Evolutionary conservation across 2,329 filamentous ascomycete genomes (phyloP), one percentile per base, ranked within the genome.

Genomic region (Colletotrichum agaves): DNA sequence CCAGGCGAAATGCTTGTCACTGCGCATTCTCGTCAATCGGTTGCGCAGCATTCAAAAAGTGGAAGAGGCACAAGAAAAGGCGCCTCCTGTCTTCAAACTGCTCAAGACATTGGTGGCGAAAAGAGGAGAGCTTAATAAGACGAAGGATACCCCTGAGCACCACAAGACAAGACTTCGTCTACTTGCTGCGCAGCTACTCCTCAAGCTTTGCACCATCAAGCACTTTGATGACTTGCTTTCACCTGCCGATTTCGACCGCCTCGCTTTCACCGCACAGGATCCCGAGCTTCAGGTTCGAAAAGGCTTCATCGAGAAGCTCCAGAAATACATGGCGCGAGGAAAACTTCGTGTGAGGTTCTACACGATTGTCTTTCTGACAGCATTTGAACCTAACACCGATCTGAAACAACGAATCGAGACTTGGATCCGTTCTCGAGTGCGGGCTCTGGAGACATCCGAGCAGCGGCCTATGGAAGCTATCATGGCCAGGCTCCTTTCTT

Each of bases 11-110:
- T 88, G 90, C 63, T 90, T 93, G 82, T 92, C 94, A 1, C 82
- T 98, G 53, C 95, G 91, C 76, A 91, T 94, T 15, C 84, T 98
- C 27, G 93, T 96, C 67, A 98, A 98, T 77, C 89, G 92, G 61
- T 85, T 97, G 17, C 89, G 94, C 43, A 91, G 77, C 67, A 86
- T 76, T 77, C 79, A 84, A 49, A 84, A 88, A 52, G 74, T 79
- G 15, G 79, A 84, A 4, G 82, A 84, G 68, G 84, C 85, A 13
- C 85, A 90, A 72, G 84, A 86, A 39, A 83, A 87, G 65, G 89
- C 90, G 2, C 85, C 85, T 65, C 88, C 90, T 6, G 88, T 97
- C 0, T 93, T 94, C 79, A 90, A 90, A 75, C 86, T 97, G 31
- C 84, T 99, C 56, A 93, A 92, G 74, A 91, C 88, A 13, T 82